Percentiles rank a stretch among this genome's conserved stretches.
These are phyloP conservation scores for Epichloe typhina DNA, from an alignment of 2,329 filamentous ascomycete genomes.

Conservation along the genomic window DNA sequence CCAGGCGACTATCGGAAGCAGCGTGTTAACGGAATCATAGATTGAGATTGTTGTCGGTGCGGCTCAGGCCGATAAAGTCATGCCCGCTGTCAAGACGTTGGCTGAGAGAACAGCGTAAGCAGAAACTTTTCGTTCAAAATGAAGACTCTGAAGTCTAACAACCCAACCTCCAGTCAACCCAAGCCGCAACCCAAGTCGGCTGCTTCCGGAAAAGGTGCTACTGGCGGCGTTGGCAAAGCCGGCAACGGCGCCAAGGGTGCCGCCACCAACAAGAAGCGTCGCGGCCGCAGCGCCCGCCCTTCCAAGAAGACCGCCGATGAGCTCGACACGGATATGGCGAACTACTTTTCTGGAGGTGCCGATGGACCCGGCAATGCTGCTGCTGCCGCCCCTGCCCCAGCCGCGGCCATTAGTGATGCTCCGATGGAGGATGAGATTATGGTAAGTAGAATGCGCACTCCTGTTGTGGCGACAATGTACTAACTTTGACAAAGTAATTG, in stretches of 20 bases:
- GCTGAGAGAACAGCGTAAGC: slow-evolving; percentile 66
- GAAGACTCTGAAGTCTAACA: background rate
- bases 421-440: slow-evolving; percentile 56
- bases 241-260: slow-evolving; percentile 30
- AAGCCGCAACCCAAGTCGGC: slow-evolving; percentile 63
- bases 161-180: slow-evolving; percentile 15
- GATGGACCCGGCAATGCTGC: slow-evolving; percentile 34
- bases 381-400: slow-evolving; percentile 28
- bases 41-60: slow-evolving; percentile 86
- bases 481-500: slow-evolving; percentile 2
- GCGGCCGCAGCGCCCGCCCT: slow-evolving; percentile 48
- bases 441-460: slow-evolving; percentile 14
- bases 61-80: slow-evolving; percentile 53
- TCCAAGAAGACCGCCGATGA: slow-evolving; percentile 87
- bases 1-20: background rate
- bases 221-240: slow-evolving; percentile 20
- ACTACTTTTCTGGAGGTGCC: slow-evolving; percentile 60
- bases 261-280: slow-evolving; percentile 39
- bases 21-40: slow-evolving; percentile 29
- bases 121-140: background rate
- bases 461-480: background rate
- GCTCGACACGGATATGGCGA: slow-evolving; percentile 92
- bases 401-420: slow-evolving; percentile 38
- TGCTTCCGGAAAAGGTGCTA: slow-evolving; percentile 49
- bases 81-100: slow-evolving; percentile 54